Conservation (phyloP, 495 filamentous ascomycete species). For the Ascodesmis nigricans region DNA sequence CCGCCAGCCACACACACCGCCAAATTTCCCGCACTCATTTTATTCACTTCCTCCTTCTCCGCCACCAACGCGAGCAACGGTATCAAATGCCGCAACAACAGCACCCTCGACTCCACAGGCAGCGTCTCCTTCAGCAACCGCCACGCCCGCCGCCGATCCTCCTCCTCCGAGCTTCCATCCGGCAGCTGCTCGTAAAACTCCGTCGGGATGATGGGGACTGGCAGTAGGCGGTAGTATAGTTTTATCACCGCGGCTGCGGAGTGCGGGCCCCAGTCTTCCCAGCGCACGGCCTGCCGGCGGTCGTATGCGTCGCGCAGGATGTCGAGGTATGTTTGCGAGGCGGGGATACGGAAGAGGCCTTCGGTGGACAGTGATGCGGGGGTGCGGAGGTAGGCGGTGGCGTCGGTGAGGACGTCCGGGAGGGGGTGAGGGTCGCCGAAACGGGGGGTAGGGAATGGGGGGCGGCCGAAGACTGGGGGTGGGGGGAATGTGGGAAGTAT, state of each 20-base stretch:
- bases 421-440: constrained; percentile 24
- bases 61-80: constrained; percentile 29
- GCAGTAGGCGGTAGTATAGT: constrained; percentile 32
- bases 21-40: constrained; percentile 32
- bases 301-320: constrained; percentile 33
- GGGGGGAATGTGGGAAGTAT: constrained; percentile 28
- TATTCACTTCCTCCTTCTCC: constrained; percentile 26
- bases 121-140: constrained; percentile 19
- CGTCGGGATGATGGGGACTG: constrained; percentile 29
- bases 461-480: constrained; percentile 18
- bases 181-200: constrained; percentile 23
- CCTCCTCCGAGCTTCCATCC: constrained; percentile 8
- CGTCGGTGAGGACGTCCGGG: constrained; percentile 30
- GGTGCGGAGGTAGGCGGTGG: constrained; percentile 29
- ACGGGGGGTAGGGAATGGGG: constrained; percentile 23
- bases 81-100: constrained; percentile 30
- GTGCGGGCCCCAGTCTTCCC: constrained; percentile 30
- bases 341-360: constrained; percentile 32
- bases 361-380: constrained; percentile 27
- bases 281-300: constrained; percentile 28
- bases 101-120: constrained; percentile 25
- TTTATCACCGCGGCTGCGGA: constrained; percentile 32
- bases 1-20: constrained; percentile 30
- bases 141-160: constrained; percentile 12
- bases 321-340: constrained; percentile 27